Conservation (phyloP, 768 basidiomycete species). For the Holtermanniella nyarrowii region DNA sequence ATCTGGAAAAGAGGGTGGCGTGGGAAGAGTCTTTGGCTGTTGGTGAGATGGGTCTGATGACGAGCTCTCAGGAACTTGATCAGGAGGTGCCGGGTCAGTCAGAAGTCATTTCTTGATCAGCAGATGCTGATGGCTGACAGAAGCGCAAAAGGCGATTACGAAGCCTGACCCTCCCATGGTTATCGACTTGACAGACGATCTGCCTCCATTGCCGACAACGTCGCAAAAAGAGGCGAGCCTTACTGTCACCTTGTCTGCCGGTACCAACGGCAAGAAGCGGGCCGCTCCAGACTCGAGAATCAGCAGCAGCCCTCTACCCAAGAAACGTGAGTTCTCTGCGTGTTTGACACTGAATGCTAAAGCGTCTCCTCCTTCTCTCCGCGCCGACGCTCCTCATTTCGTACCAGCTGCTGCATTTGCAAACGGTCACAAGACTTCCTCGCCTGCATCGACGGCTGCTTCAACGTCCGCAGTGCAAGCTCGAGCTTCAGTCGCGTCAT, state of each 20-base stretch:
- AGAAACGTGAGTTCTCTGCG: neutral
- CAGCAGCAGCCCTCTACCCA: too few relatives aligned
- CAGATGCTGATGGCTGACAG: too few relatives aligned
- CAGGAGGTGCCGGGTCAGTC: neutral
- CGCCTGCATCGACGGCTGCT: neutral
- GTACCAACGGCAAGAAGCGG: too few relatives aligned
- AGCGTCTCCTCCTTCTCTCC: neutral
- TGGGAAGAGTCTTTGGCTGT: slow-evolving; percentile 6
- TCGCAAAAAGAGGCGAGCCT: too few relatives aligned
- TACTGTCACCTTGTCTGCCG: too few relatives aligned
- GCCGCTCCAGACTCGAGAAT: too few relatives aligned
- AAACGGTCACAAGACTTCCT: neutral
- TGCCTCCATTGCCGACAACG: too few relatives aligned
- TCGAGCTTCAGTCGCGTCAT: too few relatives aligned
- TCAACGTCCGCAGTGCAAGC: neutral
- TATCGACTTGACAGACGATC: too few relatives aligned
- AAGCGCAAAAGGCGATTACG: too few relatives aligned
- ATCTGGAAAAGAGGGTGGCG: slow-evolving; percentile 16
- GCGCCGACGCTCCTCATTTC: neutral
- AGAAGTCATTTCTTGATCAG: too few relatives aligned
- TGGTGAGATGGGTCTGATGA: neutral
- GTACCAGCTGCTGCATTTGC: neutral
- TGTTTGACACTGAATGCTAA: neutral
- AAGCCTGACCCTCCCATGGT: too few relatives aligned
- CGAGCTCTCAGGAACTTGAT: neutral